These are phyloP conservation scores for Pueraria montana DNA, from an alignment of 306 rosid genomes.

Conservation along the genomic window DNA sequence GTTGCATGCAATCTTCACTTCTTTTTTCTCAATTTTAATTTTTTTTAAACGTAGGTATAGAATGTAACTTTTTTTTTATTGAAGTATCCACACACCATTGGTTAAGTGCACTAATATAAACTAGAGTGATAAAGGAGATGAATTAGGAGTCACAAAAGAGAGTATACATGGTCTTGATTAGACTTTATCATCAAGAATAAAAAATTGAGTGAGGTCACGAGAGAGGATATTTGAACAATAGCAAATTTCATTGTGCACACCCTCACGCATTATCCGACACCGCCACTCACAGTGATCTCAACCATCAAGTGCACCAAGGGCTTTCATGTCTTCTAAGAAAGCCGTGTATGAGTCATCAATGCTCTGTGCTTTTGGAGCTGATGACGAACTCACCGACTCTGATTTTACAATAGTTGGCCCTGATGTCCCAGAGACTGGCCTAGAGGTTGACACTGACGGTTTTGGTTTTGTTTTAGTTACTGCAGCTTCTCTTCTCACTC, in stretches of 20 bases:
- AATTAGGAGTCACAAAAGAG: conserved; percentile 20
- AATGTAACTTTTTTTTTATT: background rate
- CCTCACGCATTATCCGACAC: conserved; percentile 12
- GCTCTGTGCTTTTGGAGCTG: conserved; percentile 74
- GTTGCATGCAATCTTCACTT: background rate
- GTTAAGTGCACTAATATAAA: background rate
- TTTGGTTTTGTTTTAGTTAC: conserved; percentile 75
- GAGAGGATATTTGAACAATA: conserved; percentile 25
- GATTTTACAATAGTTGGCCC: conserved; percentile 61
- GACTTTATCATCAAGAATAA: conserved; percentile 41
- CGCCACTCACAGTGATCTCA: conserved; percentile 47
- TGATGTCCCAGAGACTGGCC: conserved; percentile 52
- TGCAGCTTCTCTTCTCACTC: conserved; percentile 89
- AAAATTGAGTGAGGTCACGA: conserved; percentile 18
- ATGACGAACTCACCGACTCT: conserved; percentile 61
- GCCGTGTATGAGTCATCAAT: conserved; percentile 78
- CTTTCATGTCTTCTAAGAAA: conserved; percentile 89
- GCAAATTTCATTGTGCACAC: background rate
- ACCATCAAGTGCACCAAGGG: conserved; percentile 89
- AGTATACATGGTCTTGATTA: conserved; percentile 34
- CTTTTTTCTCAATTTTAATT: background rate
- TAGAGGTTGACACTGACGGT: conserved; percentile 56
- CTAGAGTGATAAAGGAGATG: conserved; percentile 22
- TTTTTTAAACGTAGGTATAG: background rate
- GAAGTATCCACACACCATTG: background rate